Percentiles rank a stretch among this genome's conserved stretches.
These are phyloP conservation scores for Fusarium dlaminii DNA, from an alignment of 2,329 filamentous ascomycete species.

Conservation along the genomic window DNA sequence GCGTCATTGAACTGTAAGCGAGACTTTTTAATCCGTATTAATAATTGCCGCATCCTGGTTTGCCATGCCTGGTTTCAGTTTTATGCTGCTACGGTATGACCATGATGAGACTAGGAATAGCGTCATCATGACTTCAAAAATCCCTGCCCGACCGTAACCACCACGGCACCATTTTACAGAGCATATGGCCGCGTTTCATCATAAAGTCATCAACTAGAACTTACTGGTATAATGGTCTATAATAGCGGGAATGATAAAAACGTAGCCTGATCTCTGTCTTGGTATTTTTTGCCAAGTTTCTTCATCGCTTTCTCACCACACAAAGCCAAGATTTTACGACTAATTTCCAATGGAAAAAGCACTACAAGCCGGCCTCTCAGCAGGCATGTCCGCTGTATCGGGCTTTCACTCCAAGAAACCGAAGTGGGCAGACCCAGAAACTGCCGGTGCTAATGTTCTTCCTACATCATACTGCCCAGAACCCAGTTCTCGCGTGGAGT, in stretches of 20 bases:
- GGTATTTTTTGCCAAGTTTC: neutral
- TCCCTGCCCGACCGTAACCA: neutral
- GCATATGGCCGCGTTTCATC: neutral
- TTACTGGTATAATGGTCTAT: neutral
- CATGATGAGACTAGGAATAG: accelerated
- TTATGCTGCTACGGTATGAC: neutral
- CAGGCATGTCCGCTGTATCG: neutral
- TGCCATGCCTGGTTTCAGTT: accelerated
- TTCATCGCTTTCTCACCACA: accelerated
- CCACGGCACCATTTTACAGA: neutral
- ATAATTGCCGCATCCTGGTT: accelerated
- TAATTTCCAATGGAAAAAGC: neutral
- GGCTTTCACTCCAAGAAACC: neutral
- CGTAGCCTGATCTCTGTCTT: neutral
- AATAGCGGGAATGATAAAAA: too few species aligned
- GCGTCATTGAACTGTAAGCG: neutral
- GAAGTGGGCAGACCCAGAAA: slow-evolving; percentile 1
- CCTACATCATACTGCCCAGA: neutral
- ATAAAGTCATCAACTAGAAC: neutral
- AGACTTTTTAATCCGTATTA: accelerated
- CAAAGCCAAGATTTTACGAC: neutral
- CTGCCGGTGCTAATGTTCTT: neutral
- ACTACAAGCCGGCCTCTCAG: neutral
- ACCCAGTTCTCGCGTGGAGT: neutral
- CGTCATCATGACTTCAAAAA: neutral